These are phyloP conservation scores for Hordeum vulgare DNA, from an alignment of 176 grass and related monocot genomes.

Conservation along the genomic window DNA sequence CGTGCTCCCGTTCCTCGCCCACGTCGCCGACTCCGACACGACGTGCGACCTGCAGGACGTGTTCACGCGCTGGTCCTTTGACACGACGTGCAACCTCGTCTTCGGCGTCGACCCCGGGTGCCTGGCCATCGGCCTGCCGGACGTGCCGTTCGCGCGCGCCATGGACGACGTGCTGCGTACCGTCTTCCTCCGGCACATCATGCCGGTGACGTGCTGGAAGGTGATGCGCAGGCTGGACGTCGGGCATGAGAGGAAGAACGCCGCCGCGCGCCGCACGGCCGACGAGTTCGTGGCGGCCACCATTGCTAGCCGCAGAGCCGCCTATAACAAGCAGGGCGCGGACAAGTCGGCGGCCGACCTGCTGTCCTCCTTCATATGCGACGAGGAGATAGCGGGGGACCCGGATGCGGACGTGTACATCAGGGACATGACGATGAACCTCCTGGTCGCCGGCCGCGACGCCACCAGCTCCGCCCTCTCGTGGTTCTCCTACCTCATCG, in stretches of 20 bases:
- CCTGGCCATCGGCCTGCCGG: conserved; percentile 28
- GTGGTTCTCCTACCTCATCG: conserved; percentile 61
- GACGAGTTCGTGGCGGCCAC: conserved; percentile 46
- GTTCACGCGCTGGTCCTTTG: conserved; percentile 37
- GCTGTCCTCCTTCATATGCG: conserved; percentile 42
- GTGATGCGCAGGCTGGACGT: conserved; percentile 15
- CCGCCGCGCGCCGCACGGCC: conserved; percentile 15
- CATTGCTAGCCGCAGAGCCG: conserved; percentile 15
- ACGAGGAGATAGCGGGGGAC: background rate
- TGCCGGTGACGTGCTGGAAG: conserved; percentile 35
- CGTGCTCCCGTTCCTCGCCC: conserved; percentile 27
- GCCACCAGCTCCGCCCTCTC: conserved; percentile 40
- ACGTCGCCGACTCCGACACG: background rate
- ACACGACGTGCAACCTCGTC: conserved; percentile 32
- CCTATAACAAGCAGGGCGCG: background rate
- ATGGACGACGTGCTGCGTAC: conserved; percentile 41
- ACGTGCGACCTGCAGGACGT: conserved; percentile 43
- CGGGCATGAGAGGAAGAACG: conserved; percentile 40
- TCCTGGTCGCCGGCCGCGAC: conserved; percentile 58
- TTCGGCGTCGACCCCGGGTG: conserved; percentile 47
- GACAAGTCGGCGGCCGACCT: conserved; percentile 35
- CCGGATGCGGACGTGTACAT: conserved; percentile 16
- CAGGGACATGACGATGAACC: conserved; percentile 47
- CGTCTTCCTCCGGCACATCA: conserved; percentile 33
- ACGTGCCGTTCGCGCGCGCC: conserved; percentile 26